Percentiles rank a stretch among this genome's conserved stretches.
phyloP scores from a whole-genome alignment of 257 asterid species.

The Henckelia pumila region DNA sequence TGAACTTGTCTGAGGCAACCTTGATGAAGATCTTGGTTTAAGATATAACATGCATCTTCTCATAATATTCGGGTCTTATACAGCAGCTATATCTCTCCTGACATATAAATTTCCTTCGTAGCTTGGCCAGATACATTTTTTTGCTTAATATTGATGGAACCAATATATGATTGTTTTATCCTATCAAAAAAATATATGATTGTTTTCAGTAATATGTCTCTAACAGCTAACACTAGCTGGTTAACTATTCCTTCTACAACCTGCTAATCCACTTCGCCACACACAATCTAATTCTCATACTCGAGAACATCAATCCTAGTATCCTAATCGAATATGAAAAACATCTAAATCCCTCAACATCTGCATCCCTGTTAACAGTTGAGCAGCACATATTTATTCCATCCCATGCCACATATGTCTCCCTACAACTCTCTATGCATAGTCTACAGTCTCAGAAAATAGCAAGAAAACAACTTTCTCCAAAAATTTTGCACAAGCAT shows the following conservation, averaged over 20 bases:
- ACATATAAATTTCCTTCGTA: neutral
- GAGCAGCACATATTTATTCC: neutral
- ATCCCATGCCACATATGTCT: neutral
- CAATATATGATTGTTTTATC: neutral
- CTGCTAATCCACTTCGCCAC: neutral
- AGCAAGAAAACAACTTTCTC: neutral
- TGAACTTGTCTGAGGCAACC: neutral
- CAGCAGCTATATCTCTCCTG: neutral
- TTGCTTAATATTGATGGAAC: neutral
- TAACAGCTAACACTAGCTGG: neutral
- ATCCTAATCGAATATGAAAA: neutral
- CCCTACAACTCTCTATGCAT: neutral
- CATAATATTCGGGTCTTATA: too few relatives aligned
- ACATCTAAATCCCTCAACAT: neutral
- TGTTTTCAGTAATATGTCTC: neutral
- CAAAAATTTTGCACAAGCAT: neutral
- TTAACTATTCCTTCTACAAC: too few relatives aligned
- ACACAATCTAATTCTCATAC: neutral
- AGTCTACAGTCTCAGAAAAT: neutral
- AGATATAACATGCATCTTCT: too few relatives aligned
- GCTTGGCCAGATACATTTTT: neutral
- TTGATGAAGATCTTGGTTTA: neutral
- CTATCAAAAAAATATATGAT: too few relatives aligned
- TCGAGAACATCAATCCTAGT: neutral
- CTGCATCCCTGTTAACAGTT: neutral